Conservation (phyloP, 768 basidiomycete genomes). For the Boletellus ananas region DNA sequence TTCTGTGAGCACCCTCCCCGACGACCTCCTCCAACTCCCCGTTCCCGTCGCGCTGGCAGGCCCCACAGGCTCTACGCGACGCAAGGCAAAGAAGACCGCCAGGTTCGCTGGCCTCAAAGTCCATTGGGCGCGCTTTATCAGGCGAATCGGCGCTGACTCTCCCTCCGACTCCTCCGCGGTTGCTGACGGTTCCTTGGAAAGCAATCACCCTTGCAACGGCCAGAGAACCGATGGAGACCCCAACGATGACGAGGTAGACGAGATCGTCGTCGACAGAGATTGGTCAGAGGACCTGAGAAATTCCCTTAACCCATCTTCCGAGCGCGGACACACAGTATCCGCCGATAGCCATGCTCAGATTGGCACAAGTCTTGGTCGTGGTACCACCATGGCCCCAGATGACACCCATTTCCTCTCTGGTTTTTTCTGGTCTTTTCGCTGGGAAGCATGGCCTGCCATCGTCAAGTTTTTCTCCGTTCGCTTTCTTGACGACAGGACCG, state of each 20-base stretch:
- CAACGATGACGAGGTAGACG: constrained; percentile 49
- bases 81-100: constrained; percentile 36
- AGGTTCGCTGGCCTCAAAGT: constrained; percentile 37
- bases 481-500: constrained; percentile 59
- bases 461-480: constrained; percentile 56
- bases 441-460: constrained; percentile 53
- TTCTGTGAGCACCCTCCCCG: constrained; percentile 3
- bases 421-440: constrained; percentile 46
- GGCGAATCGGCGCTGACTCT: constrained; percentile 52
- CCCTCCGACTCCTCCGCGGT: constrained; percentile 53
- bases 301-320: constrained; percentile 51
- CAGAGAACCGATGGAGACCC: constrained; percentile 29
- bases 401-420: constrained; percentile 33
- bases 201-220: constrained; percentile 27
- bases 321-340: constrained; percentile 47
- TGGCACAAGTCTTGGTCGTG: constrained; percentile 36
- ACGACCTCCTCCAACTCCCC: constrained; percentile 33
- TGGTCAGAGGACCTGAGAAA: constrained; percentile 62
- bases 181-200: constrained; percentile 46
- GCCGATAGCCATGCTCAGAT: constrained; percentile 38
- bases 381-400: constrained; percentile 33
- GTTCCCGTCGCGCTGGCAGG: constrained; percentile 38
- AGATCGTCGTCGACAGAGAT: constrained; percentile 71
- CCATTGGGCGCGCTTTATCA: constrained; percentile 51
- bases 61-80: constrained; percentile 17